Evolutionary conservation across 2,329 filamentous ascomycete genomes (phyloP), one percentile per base, ranked within the genome.

Genomic region (Epichloe hybrida): DNA sequence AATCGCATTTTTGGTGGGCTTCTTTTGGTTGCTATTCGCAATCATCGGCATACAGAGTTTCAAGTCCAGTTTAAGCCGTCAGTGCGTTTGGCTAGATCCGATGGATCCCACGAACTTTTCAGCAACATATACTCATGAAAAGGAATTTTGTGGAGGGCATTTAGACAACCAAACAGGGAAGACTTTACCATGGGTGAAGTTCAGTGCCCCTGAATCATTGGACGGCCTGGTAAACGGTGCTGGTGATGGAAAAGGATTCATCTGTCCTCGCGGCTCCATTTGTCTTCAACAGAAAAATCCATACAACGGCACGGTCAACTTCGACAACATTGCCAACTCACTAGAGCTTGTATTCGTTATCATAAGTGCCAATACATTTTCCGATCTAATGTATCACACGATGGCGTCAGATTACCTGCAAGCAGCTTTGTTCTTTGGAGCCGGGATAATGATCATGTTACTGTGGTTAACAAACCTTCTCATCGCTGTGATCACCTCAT

Each of bases 31-130:
- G 41, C 71, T 97, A 11, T 98, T 98, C 69, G 93, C 89, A 38
- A 96, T 98, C 55, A 83, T 98, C 52, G 94, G 93, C 5, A 86
- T 98, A 21, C 94, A 98, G 65, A 95, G 87, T 67, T 98, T 98
- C 72, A 91, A 91, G 67, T 83, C 85, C 8, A 91, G 86, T 64
- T 68, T 91, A 23, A 80, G 79, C 57, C 83, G 87, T 46, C 83
- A 81, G 55, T 93, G 87, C 63, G 81, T 88, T 34, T 93, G 86
- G 86, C 67, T 85, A 48, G 83, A 88, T 55, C 82, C 83, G 5
- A 54, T 61, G 4, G 71, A 82, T 48, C 82, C 69, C 61, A 72
- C 66, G 56, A 83, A 73, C 46, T 60, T 78, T 34, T 65, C 67
- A 8, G 69, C 73, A 7, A 71, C 80, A 3, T 90, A 75, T 54